Percentiles rank a stretch among this genome's conserved stretches.
Evolutionary conservation across 2,329 filamentous ascomycete species (phyloP).

Genomic region (Xylaria sp.): DNA sequence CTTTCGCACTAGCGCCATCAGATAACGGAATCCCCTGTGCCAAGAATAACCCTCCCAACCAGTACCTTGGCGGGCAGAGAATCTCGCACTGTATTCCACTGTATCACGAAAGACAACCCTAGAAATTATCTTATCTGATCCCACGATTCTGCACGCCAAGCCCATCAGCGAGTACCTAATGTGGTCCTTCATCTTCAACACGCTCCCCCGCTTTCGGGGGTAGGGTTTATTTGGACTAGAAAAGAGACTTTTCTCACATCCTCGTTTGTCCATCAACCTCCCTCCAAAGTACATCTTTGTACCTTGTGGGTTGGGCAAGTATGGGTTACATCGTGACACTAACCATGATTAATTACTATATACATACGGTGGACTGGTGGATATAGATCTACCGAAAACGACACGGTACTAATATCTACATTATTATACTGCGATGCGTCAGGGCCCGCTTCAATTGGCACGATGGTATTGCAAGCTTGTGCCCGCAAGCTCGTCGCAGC

Average conservation of each 20-base stretch:
- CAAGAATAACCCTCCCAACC: not conserved
- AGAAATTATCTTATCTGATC: constrained; percentile 52
- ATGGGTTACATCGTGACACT: constrained; percentile 39
- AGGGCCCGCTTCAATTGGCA: constrained; percentile 22
- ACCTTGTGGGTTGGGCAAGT: constrained; percentile 32
- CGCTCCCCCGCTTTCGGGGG: constrained; percentile 41
- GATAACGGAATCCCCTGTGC: constrained; percentile 24
- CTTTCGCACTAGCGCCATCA: constrained; percentile 36
- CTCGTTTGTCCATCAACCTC: constrained; percentile 9
- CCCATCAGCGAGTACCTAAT: constrained; percentile 22
- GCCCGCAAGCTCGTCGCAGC: constrained; percentile 18
- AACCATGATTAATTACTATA: not conserved
- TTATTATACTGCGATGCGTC: not conserved
- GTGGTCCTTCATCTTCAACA: constrained; percentile 24
- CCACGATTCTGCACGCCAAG: constrained; percentile 38
- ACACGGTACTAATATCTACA: not conserved
- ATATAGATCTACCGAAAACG: constrained; percentile 24
- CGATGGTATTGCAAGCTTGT: constrained; percentile 16
- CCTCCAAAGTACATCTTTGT: constrained; percentile 39
- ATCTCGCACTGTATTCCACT: constrained; percentile 1
- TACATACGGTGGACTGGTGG: constrained; percentile 24
- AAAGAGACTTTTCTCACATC: constrained; percentile 1
- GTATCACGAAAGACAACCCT: not conserved
- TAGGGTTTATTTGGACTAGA: constrained; percentile 18
- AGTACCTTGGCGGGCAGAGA: not conserved